Base-by-base conservation (phyloP, 331 rosid genomes). In the Arachis monticola region DNA sequence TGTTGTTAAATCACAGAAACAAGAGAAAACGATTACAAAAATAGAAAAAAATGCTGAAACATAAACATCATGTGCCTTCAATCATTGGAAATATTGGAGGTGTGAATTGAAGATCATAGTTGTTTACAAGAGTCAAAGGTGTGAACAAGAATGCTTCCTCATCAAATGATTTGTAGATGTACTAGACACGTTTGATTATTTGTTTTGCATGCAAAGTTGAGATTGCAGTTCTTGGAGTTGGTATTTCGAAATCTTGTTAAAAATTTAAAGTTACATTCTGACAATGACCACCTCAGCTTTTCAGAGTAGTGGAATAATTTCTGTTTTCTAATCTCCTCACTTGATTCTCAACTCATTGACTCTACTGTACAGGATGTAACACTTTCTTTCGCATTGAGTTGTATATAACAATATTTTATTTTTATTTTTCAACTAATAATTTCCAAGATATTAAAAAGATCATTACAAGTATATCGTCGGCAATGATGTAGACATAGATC, bases 311-410 rank as follows among this genome's bases (percentile, higher is more conserved):
- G 10, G 55, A 10, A 3, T 48, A 2, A n/a, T 13, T 35, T 48
- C 55, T 48, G 55, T 12, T 69, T 38, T 51, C 48, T 35, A 14
- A 53, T 53, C 22, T 53, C n/a, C 6, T 41, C 17, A n/a, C 35
- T 35, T 52, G 53, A 55, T 30, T 22, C 53, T 56, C 55, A 55
- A 55, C 64, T 70, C 5, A 3, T 52, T n/a, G 2, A 38, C 51
- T 35, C 38, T 53, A 40, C 17, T 53, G 46, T 47, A 11, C 79
- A 31, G 58, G 48, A 10, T 38, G 55, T 69, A 77, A 30, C 9
- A 10, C 17, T 31, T 10, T 7, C 13, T 17, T 17, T 17, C 22
- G 22, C 22, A 17, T 17, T 17, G 22, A 17, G 22, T 17, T 69
- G 35, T 51, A 48, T 42, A 48, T 11, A 30, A 50, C 30, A 7